Percentiles rank a stretch among this genome's conserved stretches.
Conservation (phyloP, 495 filamentous ascomycete species). For the Hypoxylon intermedium region DNA sequence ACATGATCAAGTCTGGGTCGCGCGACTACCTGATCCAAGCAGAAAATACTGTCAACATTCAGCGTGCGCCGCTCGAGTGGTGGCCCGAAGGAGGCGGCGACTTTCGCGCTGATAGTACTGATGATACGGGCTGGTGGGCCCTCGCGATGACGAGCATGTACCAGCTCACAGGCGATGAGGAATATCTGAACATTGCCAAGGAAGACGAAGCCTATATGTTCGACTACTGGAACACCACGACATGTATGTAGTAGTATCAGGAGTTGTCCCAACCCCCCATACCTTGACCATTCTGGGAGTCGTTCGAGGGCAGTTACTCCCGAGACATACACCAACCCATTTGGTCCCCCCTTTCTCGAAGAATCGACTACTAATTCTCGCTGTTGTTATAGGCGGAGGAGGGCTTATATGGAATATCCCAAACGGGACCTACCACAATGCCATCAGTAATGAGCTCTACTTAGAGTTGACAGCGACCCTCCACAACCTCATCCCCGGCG, state of each 20-base stretch:
- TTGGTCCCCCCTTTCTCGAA: too few species aligned
- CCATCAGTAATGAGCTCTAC: conserved; percentile 77
- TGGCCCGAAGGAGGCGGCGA: conserved; percentile 50
- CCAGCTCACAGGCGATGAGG: conserved; percentile 60
- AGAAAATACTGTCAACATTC: conserved; percentile 41
- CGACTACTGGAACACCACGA: conserved; percentile 61
- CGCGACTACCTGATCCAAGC: conserved; percentile 46
- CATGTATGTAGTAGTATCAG: too few species aligned
- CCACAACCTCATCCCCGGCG: conserved; percentile 63
- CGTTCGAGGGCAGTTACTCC: too few species aligned
- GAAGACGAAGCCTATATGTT: conserved; percentile 65
- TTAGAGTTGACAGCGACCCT: conserved; percentile 68
- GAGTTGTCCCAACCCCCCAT: too few species aligned
- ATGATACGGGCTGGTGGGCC: conserved; percentile 75
- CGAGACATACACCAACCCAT: too few species aligned
- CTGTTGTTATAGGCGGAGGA: too few species aligned
- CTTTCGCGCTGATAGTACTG: conserved; percentile 65
- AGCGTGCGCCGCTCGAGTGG: conserved; percentile 44
- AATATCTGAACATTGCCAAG: conserved; percentile 61
- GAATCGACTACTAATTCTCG: too few species aligned
- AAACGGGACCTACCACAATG: conserved; percentile 62
- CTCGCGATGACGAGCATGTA: conserved; percentile 68
- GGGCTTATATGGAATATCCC: conserved; percentile 66
- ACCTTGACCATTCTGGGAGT: too few species aligned
- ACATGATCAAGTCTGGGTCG: conserved; percentile 45